Evolutionary conservation across 768 basidiomycete genomes (phyloP).

Genomic region (Holtermanniella nyarrowii): DNA sequence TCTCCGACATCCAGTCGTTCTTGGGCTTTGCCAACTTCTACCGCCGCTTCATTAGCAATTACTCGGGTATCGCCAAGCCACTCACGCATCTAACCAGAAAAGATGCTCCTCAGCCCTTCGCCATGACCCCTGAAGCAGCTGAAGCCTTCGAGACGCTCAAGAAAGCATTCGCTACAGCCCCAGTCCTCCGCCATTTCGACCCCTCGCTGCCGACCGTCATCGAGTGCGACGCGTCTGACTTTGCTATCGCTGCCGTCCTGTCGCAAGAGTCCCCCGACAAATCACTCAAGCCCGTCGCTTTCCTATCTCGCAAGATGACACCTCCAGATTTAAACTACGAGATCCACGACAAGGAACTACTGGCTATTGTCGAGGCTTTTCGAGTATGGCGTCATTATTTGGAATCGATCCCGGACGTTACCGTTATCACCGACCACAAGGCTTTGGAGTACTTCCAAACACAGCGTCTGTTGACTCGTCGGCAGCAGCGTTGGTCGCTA

Average conservation of each 20-base stretch:
- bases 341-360: constrained; percentile 48
- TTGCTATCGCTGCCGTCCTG: constrained; percentile 34
- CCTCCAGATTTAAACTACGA: constrained; percentile 46
- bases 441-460: constrained; percentile 12
- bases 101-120: constrained; percentile 1
- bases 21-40: constrained; percentile 30
- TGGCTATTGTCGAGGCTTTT: constrained; percentile 43
- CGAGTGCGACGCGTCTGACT: constrained; percentile 34
- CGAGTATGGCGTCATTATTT: constrained; percentile 6
- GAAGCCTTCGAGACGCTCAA: constrained; percentile 13
- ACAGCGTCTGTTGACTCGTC: constrained; percentile 41
- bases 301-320: background rate
- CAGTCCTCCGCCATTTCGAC: constrained; percentile 12
- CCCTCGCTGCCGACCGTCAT: constrained; percentile 5
- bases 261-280: constrained; percentile 14
- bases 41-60: constrained; percentile 22
- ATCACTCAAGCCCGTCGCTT: background rate
- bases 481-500: constrained; percentile 45
- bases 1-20: constrained; percentile 17
- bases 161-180: constrained; percentile 11
- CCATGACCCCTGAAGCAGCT: background rate
- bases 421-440: constrained; percentile 8
- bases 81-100: constrained; percentile 11
- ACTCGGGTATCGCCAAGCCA: constrained; percentile 13
- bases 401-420: constrained; percentile 2